Percentiles rank a stretch among this genome's conserved stretches.
phyloP scores from a whole-genome alignment of 257 asterid genomes.

The Petrea volubilis region DNA sequence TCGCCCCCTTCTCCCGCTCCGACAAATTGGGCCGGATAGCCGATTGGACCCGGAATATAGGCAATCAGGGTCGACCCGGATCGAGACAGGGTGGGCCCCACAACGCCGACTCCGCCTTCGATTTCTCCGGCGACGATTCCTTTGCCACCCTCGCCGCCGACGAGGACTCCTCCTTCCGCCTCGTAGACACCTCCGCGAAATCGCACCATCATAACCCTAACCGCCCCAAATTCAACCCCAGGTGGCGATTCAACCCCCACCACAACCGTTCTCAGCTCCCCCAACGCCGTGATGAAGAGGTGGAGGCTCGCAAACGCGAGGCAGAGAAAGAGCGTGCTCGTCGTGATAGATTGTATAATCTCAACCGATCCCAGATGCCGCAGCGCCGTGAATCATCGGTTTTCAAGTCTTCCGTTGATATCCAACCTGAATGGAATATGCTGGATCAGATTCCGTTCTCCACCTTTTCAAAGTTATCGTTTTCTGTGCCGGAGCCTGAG shows the following conservation, averaged over 20 bases:
- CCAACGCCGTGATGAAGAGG: conserved; percentile 94
- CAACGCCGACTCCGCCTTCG: conserved; percentile 77
- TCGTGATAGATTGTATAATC: conserved; percentile 65
- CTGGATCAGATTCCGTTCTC: conserved; percentile 97
- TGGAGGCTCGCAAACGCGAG: conserved; percentile 82
- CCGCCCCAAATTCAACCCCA: conserved; percentile 80
- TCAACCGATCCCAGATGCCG: conserved; percentile 66
- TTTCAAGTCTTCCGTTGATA: conserved; percentile 88
- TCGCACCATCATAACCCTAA: conserved; percentile 64
- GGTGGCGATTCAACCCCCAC: conserved; percentile 83
- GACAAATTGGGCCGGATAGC: conserved; percentile 94
- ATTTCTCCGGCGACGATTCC: conserved; percentile 91
- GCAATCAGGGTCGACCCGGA: conserved; percentile 60
- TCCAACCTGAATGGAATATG: conserved; percentile 99
- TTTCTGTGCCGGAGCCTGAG: conserved; percentile 83
- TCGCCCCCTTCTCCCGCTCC: conserved; percentile 97
- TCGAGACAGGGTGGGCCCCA: conserved; percentile 56
- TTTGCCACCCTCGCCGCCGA: conserved; percentile 82
- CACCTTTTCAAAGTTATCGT: conserved; percentile 81
- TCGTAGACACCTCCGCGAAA: conserved; percentile 82
- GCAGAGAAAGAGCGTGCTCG: conserved; percentile 92
- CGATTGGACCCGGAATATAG: conserved; percentile 74
- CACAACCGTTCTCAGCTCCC: conserved; percentile 85
- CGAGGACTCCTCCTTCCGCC: conserved; percentile 89
- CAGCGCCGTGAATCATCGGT: conserved; percentile 82